These are phyloP conservation scores for Eimeria nieschulzi DNA, from an alignment of 169 alveolate genomes.

Conservation along the genomic window DNA sequence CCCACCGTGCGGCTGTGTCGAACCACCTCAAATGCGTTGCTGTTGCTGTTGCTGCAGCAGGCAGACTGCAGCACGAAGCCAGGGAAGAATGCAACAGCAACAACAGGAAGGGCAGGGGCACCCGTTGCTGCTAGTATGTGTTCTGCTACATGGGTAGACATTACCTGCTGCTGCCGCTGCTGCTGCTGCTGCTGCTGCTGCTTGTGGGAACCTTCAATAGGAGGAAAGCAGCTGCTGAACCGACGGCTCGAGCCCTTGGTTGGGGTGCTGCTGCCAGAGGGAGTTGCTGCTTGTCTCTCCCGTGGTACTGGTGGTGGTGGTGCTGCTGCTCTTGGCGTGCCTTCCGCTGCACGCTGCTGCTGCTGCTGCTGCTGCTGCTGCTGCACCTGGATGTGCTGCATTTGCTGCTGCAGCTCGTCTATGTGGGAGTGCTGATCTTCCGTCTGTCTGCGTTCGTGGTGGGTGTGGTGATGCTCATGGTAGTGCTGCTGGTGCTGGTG, in stretches of 20 bases:
- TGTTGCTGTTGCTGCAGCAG: constrained; percentile 48
- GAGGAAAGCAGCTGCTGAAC: constrained; percentile 40
- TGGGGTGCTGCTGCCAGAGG: constrained; percentile 12
- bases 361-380: constrained; percentile 35
- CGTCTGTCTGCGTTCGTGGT: background rate
- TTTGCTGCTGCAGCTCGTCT: constrained; percentile 9
- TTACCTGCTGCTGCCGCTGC: constrained; percentile 10
- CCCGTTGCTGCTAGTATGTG: constrained; percentile 58
- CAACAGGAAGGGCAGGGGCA: constrained; percentile 26
- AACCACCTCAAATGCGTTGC: constrained; percentile 36
- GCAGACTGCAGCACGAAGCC: constrained; percentile 34
- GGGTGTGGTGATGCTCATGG: constrained; percentile 1
- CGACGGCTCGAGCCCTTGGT: constrained; percentile 24
- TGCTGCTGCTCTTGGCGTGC: background rate
- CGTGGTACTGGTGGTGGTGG: constrained; percentile 20
- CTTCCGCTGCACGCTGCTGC: background rate
- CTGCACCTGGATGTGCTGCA: background rate
- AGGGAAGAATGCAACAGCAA: constrained; percentile 59
- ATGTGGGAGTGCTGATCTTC: background rate
- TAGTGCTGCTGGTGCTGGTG: constrained; percentile 9
- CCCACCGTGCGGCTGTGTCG: constrained; percentile 22
- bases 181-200: constrained; percentile 47
- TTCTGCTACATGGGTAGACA: constrained; percentile 17
- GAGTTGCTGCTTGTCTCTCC: constrained; percentile 31
- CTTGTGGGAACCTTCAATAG: background rate